phyloP scores from a whole-genome alignment of 1,284 basidiomycete species.

The Boletus sp. region DNA sequence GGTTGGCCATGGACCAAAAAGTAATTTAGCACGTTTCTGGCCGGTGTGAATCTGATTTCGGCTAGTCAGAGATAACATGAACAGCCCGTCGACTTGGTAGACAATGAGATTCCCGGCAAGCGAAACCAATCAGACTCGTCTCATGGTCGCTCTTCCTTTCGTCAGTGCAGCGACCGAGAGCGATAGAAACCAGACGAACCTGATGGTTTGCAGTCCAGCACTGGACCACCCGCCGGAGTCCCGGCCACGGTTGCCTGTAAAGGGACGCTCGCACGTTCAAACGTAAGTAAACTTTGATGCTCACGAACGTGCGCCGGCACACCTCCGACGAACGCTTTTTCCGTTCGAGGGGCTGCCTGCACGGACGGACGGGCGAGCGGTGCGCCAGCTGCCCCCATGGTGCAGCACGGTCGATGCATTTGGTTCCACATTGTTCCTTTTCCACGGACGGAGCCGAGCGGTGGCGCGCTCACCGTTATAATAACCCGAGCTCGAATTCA shows the following conservation, averaged over 20 bases:
- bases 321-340: not conserved
- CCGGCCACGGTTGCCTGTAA: slow-evolving; percentile 8
- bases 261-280: slow-evolving; percentile 20
- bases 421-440: slow-evolving; percentile 1
- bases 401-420: not conserved
- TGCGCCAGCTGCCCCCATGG: not conserved
- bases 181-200: slow-evolving; percentile 23
- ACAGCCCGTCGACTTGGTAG: too few species aligned
- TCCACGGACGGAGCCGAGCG: not conserved
- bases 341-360: not conserved
- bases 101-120: too few species aligned
- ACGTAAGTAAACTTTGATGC: not conserved
- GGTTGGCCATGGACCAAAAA: not conserved
- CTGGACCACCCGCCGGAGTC: not conserved
- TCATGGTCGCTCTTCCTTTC: not conserved
- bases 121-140: slow-evolving; percentile 1
- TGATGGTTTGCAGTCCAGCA: not conserved
- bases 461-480: not conserved
- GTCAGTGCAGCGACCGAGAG: slow-evolving; percentile 3
- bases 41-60: slow-evolving; percentile 24
- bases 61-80: slow-evolving; percentile 26
- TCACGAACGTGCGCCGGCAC: slow-evolving; percentile 23
- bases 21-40: not conserved
- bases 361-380: not conserved
- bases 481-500: slow-evolving; percentile 4